Conservation (phyloP, 164 flowering plant species). For the Saururus chinensis region DNA sequence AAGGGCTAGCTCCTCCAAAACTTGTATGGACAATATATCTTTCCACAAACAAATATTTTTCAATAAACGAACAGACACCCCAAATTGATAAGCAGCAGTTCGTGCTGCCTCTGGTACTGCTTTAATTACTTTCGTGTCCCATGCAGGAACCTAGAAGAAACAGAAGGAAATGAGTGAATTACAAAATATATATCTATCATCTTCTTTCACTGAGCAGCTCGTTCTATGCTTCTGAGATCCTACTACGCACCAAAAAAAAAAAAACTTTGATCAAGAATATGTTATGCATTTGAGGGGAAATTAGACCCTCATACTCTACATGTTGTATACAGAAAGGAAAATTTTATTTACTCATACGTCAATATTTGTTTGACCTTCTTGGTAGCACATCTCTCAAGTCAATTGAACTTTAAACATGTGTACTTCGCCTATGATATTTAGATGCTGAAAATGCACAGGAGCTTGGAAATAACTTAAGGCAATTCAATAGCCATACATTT, state of each 20-base stretch:
- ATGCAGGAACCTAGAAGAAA: slow-evolving; percentile 66
- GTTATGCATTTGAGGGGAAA: too few species aligned
- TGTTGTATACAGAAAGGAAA: too few species aligned
- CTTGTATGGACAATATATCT: slow-evolving; percentile 55
- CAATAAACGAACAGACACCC: slow-evolving; percentile 71
- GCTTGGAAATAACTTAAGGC: too few species aligned
- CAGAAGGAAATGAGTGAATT: not conserved
- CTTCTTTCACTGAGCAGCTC: not conserved
- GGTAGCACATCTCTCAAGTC: not conserved
- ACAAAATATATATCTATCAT: not conserved
- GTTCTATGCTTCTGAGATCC: not conserved
- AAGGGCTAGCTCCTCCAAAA: slow-evolving; percentile 78
- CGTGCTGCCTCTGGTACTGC: slow-evolving; percentile 81
- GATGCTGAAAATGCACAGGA: too few species aligned
- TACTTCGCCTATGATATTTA: not conserved
- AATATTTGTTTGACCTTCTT: not conserved
- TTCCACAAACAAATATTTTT: slow-evolving; percentile 88
- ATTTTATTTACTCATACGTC: not conserved
- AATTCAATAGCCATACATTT: too few species aligned
- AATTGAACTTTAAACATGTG: not conserved
- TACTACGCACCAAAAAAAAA: too few species aligned
- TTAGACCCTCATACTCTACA: too few species aligned
- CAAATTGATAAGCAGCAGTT: slow-evolving; percentile 84
- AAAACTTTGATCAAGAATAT: too few species aligned
- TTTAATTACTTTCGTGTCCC: slow-evolving; percentile 57